Conservation (phyloP, 345 rosid species). For the Ceriops zippeliana region DNA sequence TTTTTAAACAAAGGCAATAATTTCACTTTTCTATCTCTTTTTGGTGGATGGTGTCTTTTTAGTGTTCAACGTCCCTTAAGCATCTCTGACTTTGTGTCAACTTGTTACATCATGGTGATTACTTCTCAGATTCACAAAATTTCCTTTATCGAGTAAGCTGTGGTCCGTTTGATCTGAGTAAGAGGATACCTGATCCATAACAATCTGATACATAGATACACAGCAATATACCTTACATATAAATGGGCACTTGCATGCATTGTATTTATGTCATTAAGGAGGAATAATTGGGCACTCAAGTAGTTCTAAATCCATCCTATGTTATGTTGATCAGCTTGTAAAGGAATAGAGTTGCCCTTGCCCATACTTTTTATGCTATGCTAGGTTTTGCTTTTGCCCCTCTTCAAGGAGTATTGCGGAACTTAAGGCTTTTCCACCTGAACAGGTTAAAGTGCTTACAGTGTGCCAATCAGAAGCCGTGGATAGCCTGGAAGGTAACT, state of each 20-base stretch:
- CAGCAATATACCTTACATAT: too few species aligned
- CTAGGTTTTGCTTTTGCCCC: not conserved
- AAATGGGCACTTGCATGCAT: too few species aligned
- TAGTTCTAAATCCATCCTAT: not conserved
- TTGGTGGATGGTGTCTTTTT: not conserved
- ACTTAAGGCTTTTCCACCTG: conserved; percentile 14
- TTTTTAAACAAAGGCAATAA: too few species aligned
- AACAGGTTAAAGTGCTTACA: conserved; percentile 72
- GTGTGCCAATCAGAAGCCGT: conserved; percentile 64
- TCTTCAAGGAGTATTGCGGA: not conserved
- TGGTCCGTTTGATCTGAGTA: too few species aligned
- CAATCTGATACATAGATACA: too few species aligned
- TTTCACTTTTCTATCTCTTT: too few species aligned
- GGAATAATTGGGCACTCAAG: too few species aligned
- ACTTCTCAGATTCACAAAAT: not conserved
- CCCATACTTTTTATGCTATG: not conserved
- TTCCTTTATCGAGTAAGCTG: not conserved
- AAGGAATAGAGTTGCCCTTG: not conserved
- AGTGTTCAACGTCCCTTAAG: not conserved
- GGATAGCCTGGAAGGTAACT: conserved; percentile 59
- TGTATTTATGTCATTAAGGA: too few species aligned
- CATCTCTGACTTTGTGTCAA: not conserved
- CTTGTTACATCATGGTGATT: not conserved
- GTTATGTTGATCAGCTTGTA: not conserved
- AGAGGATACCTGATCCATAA: too few species aligned